Conservation (phyloP, 2,329 filamentous ascomycete genomes). For the Sporothrix pseudoabietina region DNA sequence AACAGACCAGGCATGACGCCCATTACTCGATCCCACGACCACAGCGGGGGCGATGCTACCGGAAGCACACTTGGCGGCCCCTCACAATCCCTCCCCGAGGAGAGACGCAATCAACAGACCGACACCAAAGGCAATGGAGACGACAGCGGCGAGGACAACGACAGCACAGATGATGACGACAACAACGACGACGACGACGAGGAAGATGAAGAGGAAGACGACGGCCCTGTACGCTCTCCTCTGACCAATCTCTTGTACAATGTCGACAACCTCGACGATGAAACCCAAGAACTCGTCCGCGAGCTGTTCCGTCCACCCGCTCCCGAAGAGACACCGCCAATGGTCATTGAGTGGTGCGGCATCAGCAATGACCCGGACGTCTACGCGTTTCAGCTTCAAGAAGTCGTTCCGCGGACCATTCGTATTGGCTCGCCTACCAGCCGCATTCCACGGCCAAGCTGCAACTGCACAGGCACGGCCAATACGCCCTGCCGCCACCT, state of each 20-base stretch:
- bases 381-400: slow-evolving; percentile 60
- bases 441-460: slow-evolving; percentile 48
- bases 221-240: slow-evolving; percentile 40
- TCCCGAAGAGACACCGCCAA: slow-evolving; percentile 48
- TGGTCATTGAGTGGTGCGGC: slow-evolving; percentile 55
- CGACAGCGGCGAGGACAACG: not conserved
- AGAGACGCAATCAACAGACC: not conserved
- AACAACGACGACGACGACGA: slow-evolving; percentile 37
- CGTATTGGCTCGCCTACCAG: slow-evolving; percentile 50
- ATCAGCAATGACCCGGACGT: slow-evolving; percentile 45
- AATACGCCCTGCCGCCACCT: slow-evolving; percentile 53
- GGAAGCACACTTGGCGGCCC: not conserved
- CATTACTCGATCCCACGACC: slow-evolving; percentile 31
- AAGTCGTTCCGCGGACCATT: slow-evolving; percentile 55
- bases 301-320: slow-evolving; percentile 46
- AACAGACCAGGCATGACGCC: slow-evolving; percentile 29
- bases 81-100: not conserved
- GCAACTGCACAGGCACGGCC: slow-evolving; percentile 46
- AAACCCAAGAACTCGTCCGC: slow-evolving; percentile 41
- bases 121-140: not conserved
- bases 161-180: not conserved
- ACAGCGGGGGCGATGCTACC: not conserved
- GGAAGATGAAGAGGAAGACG: slow-evolving; percentile 35
- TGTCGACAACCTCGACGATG: slow-evolving; percentile 40
- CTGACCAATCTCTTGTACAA: slow-evolving; percentile 43